A percentile compares a stretch with the other conserved stretches of the same genome.
Conservation (phyloP, 306 rosid genomes). For the Sindora glabra region DNA sequence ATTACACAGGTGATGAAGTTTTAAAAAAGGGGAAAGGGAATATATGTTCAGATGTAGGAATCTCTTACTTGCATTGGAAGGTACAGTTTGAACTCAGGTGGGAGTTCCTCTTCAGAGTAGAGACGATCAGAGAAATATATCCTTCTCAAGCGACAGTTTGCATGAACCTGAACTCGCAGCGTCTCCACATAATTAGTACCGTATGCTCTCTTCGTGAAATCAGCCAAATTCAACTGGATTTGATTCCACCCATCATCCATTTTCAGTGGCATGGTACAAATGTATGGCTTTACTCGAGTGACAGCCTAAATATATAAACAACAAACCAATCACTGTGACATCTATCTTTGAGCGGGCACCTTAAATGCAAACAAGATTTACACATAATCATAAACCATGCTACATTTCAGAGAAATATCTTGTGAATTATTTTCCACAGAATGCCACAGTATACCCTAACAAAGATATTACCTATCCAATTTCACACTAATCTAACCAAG, state of each 20-base stretch:
- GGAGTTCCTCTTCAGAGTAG: slow-evolving; percentile 94
- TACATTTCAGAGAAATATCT: not conserved
- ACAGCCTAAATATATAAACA: slow-evolving; percentile 38
- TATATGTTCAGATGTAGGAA: not conserved
- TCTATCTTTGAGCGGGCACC: not conserved
- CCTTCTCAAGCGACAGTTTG: slow-evolving; percentile 91
- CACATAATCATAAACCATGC: not conserved
- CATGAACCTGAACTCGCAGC: slow-evolving; percentile 91
- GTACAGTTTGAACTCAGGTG: slow-evolving; percentile 84
- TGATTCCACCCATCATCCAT: slow-evolving; percentile 97
- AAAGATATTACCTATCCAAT: not conserved
- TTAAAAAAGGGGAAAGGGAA: not conserved
- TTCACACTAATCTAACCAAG: not conserved
- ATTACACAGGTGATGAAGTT: not conserved
- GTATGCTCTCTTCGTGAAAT: slow-evolving; percentile 87
- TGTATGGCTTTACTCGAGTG: slow-evolving; percentile 83
- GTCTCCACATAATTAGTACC: slow-evolving; percentile 98
- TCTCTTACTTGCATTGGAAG: slow-evolving; percentile 77
- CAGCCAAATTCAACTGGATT: slow-evolving; percentile 76
- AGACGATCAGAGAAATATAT: slow-evolving; percentile 88
- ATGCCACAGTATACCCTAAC: not conserved
- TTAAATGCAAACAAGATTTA: not conserved
- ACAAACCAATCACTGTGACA: not conserved
- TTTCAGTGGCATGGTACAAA: slow-evolving; percentile 88
- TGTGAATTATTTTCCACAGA: not conserved